phyloP scores from a whole-genome alignment of 805 yeast genomes.

The Millerozyma acaciae region DNA sequence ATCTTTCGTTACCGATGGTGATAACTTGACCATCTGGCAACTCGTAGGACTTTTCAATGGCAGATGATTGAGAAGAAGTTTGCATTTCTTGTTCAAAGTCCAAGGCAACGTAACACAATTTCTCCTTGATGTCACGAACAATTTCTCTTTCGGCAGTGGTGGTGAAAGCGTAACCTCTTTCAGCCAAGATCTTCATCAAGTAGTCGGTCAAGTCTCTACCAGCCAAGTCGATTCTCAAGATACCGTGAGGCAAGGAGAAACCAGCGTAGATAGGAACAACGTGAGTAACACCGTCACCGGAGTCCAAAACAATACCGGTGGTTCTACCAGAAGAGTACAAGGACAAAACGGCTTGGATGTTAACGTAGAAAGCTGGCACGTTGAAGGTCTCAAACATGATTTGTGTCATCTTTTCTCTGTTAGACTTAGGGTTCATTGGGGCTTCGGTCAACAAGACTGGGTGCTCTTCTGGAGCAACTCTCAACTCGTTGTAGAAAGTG shows the following conservation, averaged over 20 bases:
- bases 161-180: conserved; percentile 98
- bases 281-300: conserved; percentile 99
- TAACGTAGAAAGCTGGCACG: conserved; percentile 98
- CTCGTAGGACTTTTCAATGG: conserved; percentile 98
- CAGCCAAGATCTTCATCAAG: conserved; percentile 96
- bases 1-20: conserved; percentile 99
- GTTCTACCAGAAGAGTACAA: conserved; percentile 99
- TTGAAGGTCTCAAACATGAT: conserved; percentile 98
- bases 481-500: conserved; percentile 99
- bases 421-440: conserved; percentile 98
- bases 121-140: conserved; percentile 92
- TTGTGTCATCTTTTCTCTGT: conserved; percentile 99
- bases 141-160: conserved; percentile 99
- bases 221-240: conserved; percentile 97
- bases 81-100: conserved; percentile 99
- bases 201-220: conserved; percentile 99
- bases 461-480: conserved; percentile 99
- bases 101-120: conserved; percentile 97
- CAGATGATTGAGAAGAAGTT: conserved; percentile 97
- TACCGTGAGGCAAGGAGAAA: conserved; percentile 98
- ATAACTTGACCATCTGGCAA: conserved; percentile 99
- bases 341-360: conserved; percentile 97
- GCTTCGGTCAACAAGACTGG: conserved; percentile 99
- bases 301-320: conserved; percentile 98
- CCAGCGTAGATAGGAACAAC: conserved; percentile 99